Evolutionary conservation across 345 rosid genomes (phyloP), one percentile per base, ranked within the genome.

Genomic region (Ailanthus altissimus): DNA sequence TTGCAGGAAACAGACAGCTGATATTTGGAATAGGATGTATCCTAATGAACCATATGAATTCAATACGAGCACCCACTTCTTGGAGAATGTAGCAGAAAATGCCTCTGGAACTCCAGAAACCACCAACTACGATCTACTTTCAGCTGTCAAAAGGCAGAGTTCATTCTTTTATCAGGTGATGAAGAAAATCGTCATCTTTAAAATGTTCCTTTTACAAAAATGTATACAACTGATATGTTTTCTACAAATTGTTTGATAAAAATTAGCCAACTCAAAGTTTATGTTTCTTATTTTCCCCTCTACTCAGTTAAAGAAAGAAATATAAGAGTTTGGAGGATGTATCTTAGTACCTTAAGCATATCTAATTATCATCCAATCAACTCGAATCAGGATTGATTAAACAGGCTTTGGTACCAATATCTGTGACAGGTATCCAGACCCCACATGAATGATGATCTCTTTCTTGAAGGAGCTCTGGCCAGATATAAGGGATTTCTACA

Each of bases 401-500:
- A 3, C 57, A 25, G 14, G 50, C 11, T 43, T 79, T 51, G 71
- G 51, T 45, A 54, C 38, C 70, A 54, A 72, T 77, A 21, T 38
- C 15, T 63, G 54, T 13, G 49, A 57, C 72, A 81, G 80, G 81
- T 81, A 60, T 79, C 72, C 0, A 51, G 73, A 54, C 75, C 77
- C 42, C 58, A 74, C 57, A 65, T 72, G 80, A 69, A 78, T 1
- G 57, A 70, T 45, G 77, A 78, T 50, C 21, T 38, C 40, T 80
- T 80, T 62, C 77, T 75, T 21, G 68, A 78, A 72, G 82, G 58
- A 82, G 84, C 83, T 36, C 43, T 75, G 16, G 79, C 81, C 50
- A 75, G 77, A 79, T 79, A 81, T 16, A 80, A 69, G 40, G 87
- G 81, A 1, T 86, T 86, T 47, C 80, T 81, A 57, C 78, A 82